These are phyloP conservation scores for Escovopsis sp. DNA, from an alignment of 2,329 filamentous ascomycete species.

Conservation along the genomic window DNA sequence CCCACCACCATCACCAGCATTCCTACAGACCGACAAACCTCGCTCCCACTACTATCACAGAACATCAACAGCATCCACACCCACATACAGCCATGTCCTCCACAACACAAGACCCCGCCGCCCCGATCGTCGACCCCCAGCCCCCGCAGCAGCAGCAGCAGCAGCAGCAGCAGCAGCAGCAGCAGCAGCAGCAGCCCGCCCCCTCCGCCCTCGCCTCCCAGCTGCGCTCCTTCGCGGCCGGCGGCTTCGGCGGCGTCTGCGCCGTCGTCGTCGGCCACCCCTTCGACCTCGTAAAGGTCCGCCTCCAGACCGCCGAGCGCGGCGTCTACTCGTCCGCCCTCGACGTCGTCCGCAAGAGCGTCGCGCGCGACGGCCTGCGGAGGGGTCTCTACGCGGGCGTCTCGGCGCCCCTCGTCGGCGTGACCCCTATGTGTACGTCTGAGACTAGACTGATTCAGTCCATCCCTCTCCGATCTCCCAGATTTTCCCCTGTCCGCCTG, in stretches of 20 bases:
- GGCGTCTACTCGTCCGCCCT: slow-evolving; percentile 82
- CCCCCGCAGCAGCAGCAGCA: too few relatives aligned
- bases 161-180: slow-evolving; percentile 8
- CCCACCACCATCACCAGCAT: slow-evolving; percentile 4
- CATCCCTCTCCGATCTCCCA: too few relatives aligned
- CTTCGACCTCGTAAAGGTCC: slow-evolving; percentile 95
- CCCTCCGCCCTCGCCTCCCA: slow-evolving; percentile 26
- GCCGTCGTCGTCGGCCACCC: slow-evolving; percentile 91
- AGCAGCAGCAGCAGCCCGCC: neutral
- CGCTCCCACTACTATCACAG: slow-evolving; percentile 6
- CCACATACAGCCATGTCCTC: slow-evolving; percentile 24
- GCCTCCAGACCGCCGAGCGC: slow-evolving; percentile 86
- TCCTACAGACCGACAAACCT: too few relatives aligned
- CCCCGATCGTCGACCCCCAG: slow-evolving; percentile 14
- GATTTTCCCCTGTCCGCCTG: too few relatives aligned
- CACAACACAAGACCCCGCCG: slow-evolving; percentile 21
- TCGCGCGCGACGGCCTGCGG: slow-evolving; percentile 69
- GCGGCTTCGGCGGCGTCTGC: slow-evolving; percentile 85
- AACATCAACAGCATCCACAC: slow-evolving; percentile 10
- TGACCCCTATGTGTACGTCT: slow-evolving; percentile 93
- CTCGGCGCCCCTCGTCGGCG: slow-evolving; percentile 81
- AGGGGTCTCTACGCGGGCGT: slow-evolving; percentile 93
- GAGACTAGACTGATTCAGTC: neutral
- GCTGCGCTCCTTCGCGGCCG: slow-evolving; percentile 71
- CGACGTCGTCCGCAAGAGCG: slow-evolving; percentile 78